Evolutionary conservation across 2,329 filamentous ascomycete species (phyloP), one percentile per base, ranked within the genome.

Genomic region (Basipetospora chlamydospora): DNA sequence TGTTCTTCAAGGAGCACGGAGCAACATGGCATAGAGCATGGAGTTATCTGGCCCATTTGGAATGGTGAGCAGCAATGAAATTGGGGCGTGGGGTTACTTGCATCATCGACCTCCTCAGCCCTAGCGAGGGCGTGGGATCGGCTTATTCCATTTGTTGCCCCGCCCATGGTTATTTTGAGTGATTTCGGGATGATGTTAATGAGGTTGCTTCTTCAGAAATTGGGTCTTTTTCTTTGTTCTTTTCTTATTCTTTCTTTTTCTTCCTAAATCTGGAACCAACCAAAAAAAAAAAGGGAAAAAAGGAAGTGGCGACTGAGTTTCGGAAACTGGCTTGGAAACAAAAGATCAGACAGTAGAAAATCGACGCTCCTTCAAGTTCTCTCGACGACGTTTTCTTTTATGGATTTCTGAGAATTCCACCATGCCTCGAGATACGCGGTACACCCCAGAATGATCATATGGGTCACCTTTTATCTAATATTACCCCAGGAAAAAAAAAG

Each of bases 71-170:
- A n/a, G n/a, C n/a, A n/a, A n/a, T n/a, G n/a, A n/a, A n/a, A n/a
- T n/a, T n/a, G n/a, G n/a, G n/a, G n/a, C n/a, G n/a, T n/a, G n/a
- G n/a, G n/a, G n/a, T n/a, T n/a, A 51, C 61, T 57, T 49, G 63
- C 63, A 53, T 67, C 63, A 32, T 63, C 55, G 26, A 62, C 54
- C 43, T 67, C 63, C 35, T 55, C 57, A 21, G 61, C 62, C 40
- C 62, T 53, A 38, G 58, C 49, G 26, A 60, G 26, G 21, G 38
- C 28, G n/a, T 33, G 34, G 17, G 18, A 25, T 18, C 34, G 22
- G 7, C 28, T 20, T 3, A 26, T 15, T 11, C 26, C 18, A 30
- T 37, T 37, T 11, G 16, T 36, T 15, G 34, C 26, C 7, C 25
- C 26, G 17, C 34, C 34, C 25, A 28, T 36, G 11, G 8, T 35